Base-by-base conservation (phyloP, 306 rosid species). In the Calophaca sinica region DNA sequence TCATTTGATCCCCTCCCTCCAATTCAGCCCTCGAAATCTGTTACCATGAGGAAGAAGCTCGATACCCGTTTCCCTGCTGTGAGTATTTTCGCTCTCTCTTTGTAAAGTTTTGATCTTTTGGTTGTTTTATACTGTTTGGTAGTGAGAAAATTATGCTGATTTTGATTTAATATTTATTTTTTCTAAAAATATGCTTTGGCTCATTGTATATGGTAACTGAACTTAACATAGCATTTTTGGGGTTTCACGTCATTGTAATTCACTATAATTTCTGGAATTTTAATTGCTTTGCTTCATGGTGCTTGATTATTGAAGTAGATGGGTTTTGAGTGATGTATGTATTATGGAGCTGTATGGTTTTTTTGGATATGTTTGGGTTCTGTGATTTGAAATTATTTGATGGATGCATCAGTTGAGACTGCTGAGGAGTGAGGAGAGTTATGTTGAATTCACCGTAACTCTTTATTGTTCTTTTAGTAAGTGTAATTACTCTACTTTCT, bases 1-100 rank as follows among this genome's bases (percentile, higher is more conserved):
- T 50, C 51, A 12, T 62, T 68, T 61, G 49, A 26, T 66, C 64
- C 36, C 3, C 0, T 62, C 32, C 11, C 32, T 31, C 9, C 11
- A 59, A 65, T 70, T 83, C 50, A 14, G 70, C 73, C 68, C 13
- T 53, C 38, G 60, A 68, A 83, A 78, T 84, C 82, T 80, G 79
- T 82, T 81, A 75, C 87, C 87, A 94, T 94, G 98, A 94, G 83
- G 94, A 94, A 94, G 92, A 94, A 94, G 96, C 96, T 91, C 70
- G 98, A 94, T 88, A 94, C 98, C 57, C 96, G 98, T 81, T 94
- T 91, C 74, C 97, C 98, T 57, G 98, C 98, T 2, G 98, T 94
- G 77, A 89, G 97, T 89, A 31, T 63, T 68, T 74, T 14, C 2
- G 0, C 4, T 52, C 76, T 62, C 15, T 41, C 15, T 48, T 28